A percentile compares a stretch with the other conserved stretches of the same genome.
These are phyloP conservation scores for Penicillium dipodomyicola DNA, from an alignment of 495 filamentous ascomycete genomes.

Conservation along the genomic window DNA sequence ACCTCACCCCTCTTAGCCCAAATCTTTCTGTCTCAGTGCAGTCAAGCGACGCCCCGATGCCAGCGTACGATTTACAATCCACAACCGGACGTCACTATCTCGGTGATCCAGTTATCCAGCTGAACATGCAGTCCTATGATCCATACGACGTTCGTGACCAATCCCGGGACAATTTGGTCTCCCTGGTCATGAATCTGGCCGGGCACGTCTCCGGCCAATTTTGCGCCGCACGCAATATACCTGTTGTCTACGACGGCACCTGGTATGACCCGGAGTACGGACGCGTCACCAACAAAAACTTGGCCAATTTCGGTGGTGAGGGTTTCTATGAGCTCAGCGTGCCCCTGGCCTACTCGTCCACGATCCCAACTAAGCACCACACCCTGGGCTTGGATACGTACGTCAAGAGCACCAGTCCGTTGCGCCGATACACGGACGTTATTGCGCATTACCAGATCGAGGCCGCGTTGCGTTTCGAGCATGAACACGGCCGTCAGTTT, in stretches of 20 bases:
- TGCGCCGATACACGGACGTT: slow-evolving; percentile 80
- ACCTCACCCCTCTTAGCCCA: slow-evolving; percentile 20
- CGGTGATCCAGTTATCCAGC: slow-evolving; percentile 55
- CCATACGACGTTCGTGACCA: slow-evolving; percentile 42
- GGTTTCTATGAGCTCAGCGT: slow-evolving; percentile 32
- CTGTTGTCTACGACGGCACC: slow-evolving; percentile 71
- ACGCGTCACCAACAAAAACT: slow-evolving; percentile 36
- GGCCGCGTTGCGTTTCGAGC: slow-evolving; percentile 71
- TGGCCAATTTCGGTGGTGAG: slow-evolving; percentile 34
- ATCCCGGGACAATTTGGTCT: slow-evolving; percentile 47
- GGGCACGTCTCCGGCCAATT: slow-evolving; percentile 70
- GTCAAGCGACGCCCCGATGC: slow-evolving; percentile 21
- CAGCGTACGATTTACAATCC: slow-evolving; percentile 32
- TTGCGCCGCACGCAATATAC: slow-evolving; percentile 72
- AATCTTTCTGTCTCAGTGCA: slow-evolving; percentile 35
- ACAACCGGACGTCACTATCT: slow-evolving; percentile 36
- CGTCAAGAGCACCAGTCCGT: slow-evolving; percentile 77
- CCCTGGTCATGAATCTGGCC: slow-evolving; percentile 74
- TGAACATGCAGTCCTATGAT: slow-evolving; percentile 29
- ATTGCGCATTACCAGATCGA: slow-evolving; percentile 92
- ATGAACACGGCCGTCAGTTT: slow-evolving; percentile 51
- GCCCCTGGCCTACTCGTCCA: slow-evolving; percentile 52
- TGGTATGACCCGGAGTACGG: slow-evolving; percentile 57
- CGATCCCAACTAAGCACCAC: slow-evolving; percentile 52
- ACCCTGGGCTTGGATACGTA: slow-evolving; percentile 68